phyloP scores from a whole-genome alignment of 2,329 filamentous ascomycete species.

The Verruconis gallopava region DNA sequence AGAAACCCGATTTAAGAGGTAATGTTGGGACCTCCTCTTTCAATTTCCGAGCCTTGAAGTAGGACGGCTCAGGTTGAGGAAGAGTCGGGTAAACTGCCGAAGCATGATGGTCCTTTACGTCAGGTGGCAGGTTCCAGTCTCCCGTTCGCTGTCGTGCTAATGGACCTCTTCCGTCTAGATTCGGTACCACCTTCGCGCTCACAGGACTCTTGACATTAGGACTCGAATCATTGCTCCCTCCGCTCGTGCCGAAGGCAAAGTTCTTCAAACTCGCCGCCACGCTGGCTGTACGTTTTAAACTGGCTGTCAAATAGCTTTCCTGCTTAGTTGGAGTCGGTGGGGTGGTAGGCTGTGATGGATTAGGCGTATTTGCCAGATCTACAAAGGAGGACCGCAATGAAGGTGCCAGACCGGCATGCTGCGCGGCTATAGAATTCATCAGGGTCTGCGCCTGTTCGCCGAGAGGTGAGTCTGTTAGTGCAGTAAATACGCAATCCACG shows the following conservation, averaged over 20 bases:
- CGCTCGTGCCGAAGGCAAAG: conserved; percentile 39
- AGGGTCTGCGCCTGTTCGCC: conserved; percentile 56
- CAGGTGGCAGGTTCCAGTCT: conserved; percentile 53
- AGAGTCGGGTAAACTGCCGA: conserved; percentile 60
- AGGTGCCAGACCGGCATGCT: conserved; percentile 28
- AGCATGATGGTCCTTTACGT: conserved; percentile 58
- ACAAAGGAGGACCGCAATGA: conserved; percentile 5
- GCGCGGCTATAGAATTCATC: conserved; percentile 54
- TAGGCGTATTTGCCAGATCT: conserved; percentile 19
- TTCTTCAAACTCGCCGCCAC: conserved; percentile 52
- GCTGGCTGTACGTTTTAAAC: conserved; percentile 50
- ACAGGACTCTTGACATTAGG: conserved; percentile 13
- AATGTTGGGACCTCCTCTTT: conserved; percentile 45
- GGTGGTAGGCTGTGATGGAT: conserved; percentile 29
- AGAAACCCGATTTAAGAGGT: conserved; percentile 69
- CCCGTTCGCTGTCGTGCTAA: not conserved
- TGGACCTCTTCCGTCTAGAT: not conserved
- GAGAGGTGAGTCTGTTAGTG: conserved; percentile 64
- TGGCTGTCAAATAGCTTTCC: conserved; percentile 48
- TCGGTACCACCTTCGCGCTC: not conserved
- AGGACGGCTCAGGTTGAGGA: conserved; percentile 65
- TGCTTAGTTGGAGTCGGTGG: conserved; percentile 37
- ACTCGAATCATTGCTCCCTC: conserved; percentile 18
- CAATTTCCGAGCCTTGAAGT: conserved; percentile 52
- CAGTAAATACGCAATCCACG: conserved; percentile 71